Evolutionary conservation across 495 filamentous ascomycete species (phyloP), one percentile per base, ranked within the genome.

Genomic region (Neurospora africana): DNA sequence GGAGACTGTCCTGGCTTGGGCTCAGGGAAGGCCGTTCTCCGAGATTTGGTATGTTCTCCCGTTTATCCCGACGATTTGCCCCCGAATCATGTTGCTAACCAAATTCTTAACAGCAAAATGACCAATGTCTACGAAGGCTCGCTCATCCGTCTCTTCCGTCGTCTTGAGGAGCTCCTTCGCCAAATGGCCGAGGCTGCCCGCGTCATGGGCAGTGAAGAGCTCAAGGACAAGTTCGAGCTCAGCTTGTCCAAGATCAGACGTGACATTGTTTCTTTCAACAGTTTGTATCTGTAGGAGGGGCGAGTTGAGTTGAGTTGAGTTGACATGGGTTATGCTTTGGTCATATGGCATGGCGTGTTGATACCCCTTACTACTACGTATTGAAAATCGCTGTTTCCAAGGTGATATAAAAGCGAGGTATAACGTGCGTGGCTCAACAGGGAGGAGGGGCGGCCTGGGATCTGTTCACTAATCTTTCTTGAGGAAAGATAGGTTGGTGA

Each of bases 181-280:
- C 95, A 99, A 81, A 97, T 98, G 88, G 95, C 91, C n/a, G 91
- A 97, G 82, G 95, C 93, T 47, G 88, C 91, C 74, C 97, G 97
- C 82, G 94, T 97, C 70, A 99, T 99, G 96, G 95, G 95, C 70
- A 97, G 90, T 79, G 92, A 97, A 74, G 95, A 98, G 72, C 85
- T 99, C 70, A 90, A 94, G 80, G 83, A 89, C 76, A 98, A 86
- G 92, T 99, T 99, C 76, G 93, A 97, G 80, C 83, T 87, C 71
- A 89, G 92, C 40, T 82, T 99, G 76, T 83, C 84, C 67, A 96
- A 97, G 88, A 89, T 98, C 23, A 88, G 90, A 82, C 86, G 95
- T 76, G 94, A 97, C 78, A 93, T 98, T 79, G 94, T 98, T 71
- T 93, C 94, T 68, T 93, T 94, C 75, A 94, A 97, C 84, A 93